Conservation (phyloP, 306 rosid species). For the Benincasa hispida region DNA sequence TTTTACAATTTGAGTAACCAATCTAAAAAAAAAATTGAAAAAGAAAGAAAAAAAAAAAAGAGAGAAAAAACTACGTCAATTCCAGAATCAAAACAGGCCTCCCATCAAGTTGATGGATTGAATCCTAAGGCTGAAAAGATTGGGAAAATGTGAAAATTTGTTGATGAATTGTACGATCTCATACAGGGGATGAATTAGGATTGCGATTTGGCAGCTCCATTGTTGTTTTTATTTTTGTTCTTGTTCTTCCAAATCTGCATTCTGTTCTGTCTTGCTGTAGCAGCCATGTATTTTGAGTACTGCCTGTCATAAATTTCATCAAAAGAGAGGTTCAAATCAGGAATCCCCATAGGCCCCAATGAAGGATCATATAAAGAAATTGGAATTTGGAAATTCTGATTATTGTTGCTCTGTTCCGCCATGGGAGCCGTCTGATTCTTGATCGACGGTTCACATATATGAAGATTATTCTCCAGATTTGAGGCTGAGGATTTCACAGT, state of each 20-base stretch:
- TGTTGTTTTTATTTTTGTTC: slow-evolving; percentile 11
- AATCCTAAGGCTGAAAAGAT: neutral
- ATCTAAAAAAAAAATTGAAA: neutral
- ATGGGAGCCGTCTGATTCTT: slow-evolving; percentile 10
- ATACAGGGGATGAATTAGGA: neutral
- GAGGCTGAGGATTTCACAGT: neutral
- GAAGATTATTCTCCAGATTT: neutral
- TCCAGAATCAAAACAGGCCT: neutral
- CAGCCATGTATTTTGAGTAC: slow-evolving; percentile 17
- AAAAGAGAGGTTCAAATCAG: slow-evolving; percentile 29
- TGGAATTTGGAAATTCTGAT: neutral
- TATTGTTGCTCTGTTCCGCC: neutral
- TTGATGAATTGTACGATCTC: neutral
- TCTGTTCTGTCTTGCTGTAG: slow-evolving; percentile 39
- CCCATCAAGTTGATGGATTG: neutral
- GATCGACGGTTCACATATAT: neutral
- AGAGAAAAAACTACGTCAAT: neutral
- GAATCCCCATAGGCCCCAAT: slow-evolving; percentile 20
- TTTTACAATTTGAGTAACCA: neutral
- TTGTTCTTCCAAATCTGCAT: slow-evolving; percentile 32
- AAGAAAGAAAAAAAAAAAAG: neutral
- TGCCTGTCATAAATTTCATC: slow-evolving; percentile 8
- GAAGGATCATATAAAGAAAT: slow-evolving; percentile 7
- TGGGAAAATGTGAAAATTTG: neutral
- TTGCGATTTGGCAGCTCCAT: slow-evolving; percentile 14